Base-by-base conservation (phyloP, 768 basidiomycete genomes). In the Rhodosporidiobolus odoratus region DNA sequence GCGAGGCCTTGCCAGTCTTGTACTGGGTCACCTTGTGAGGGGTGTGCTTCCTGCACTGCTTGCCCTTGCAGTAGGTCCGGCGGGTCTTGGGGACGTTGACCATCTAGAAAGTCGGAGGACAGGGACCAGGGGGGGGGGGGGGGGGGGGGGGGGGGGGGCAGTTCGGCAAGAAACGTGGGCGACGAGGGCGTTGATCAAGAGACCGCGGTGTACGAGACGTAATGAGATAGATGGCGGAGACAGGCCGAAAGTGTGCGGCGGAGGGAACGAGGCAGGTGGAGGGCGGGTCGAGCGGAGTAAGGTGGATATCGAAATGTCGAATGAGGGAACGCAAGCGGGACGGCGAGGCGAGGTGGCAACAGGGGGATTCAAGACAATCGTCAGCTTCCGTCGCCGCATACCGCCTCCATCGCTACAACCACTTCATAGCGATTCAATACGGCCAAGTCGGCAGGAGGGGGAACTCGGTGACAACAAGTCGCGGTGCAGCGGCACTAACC, bases 11-110 rank as follows among this genome's bases (percentile, higher is more conserved):
- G 81, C 96, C 96, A 86, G 92, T 96, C 89, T 99, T 99, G 87
- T 98, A 99, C 82, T 99, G 95, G 69, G 95, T 97, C 79, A 99
- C 95, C 83, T 99, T 99, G 84, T 98, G 95, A 68, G 94, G 94
- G 83, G 90, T 95, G 86, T 96, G 93, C 83, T 96, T 96, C 83
- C 85, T 89, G 90, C 93, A 96, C 78, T 86, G 82, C 84, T 93
- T 95, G 82, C 92, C 91, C 85, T 93, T 93, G 91, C 93, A 95
- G 83, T 92, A 96, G 78, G 94, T 97, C 83, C 92, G 86, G 83
- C 94, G 91, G 78, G 93, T 96, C 91, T 94, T 94, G 80, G 91
- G 92, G 77, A 94, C 87, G 86, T 93, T 93, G 83, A 94, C 91
- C 91, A 94, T 94, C 70, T 71, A 61, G 30, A 23, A 19, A 1